Evolutionary conservation across 2,329 filamentous ascomycete species (phyloP).

Genomic region (Coniochaeta sp.): DNA sequence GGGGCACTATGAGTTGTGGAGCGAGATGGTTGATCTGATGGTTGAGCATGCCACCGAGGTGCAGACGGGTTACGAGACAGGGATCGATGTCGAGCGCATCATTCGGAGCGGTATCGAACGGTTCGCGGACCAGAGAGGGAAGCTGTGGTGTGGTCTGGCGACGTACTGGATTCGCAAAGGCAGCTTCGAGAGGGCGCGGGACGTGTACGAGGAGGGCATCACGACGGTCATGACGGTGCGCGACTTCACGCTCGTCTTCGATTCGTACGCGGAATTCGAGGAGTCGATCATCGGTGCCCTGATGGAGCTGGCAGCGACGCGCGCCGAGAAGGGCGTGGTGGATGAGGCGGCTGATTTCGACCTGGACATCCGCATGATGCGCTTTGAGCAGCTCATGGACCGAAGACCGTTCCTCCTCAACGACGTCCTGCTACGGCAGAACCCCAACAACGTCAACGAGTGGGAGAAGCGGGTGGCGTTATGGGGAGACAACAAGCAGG

Average conservation of each 20-base stretch:
- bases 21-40: slow-evolving; percentile 90
- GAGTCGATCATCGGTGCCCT: slow-evolving; percentile 88
- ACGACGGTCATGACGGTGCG: slow-evolving; percentile 98
- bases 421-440: slow-evolving; percentile 89
- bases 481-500: slow-evolving; percentile 87
- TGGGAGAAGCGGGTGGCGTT: slow-evolving; percentile 96
- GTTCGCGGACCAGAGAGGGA: slow-evolving; percentile 90
- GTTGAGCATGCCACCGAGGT: slow-evolving; percentile 86
- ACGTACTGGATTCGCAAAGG: slow-evolving; percentile 95
- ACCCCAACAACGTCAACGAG: slow-evolving; percentile 90
- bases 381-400: slow-evolving; percentile 98
- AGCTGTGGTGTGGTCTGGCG: slow-evolving; percentile 88
- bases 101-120: slow-evolving; percentile 84
- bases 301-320: slow-evolving; percentile 77
- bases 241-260: slow-evolving; percentile 94
- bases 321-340: slow-evolving; percentile 68
- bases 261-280: slow-evolving; percentile 94
- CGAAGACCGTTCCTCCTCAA: slow-evolving; percentile 91
- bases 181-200: slow-evolving; percentile 85
- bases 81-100: slow-evolving; percentile 86
- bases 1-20: slow-evolving; percentile 95
- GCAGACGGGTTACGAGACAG: slow-evolving; percentile 69
- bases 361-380: slow-evolving; percentile 92
- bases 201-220: slow-evolving; percentile 92
- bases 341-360: slow-evolving; percentile 88